These are phyloP conservation scores for Maudiozyma serrabonitensis DNA, from an alignment of 805 yeast species.

Conservation along the genomic window DNA sequence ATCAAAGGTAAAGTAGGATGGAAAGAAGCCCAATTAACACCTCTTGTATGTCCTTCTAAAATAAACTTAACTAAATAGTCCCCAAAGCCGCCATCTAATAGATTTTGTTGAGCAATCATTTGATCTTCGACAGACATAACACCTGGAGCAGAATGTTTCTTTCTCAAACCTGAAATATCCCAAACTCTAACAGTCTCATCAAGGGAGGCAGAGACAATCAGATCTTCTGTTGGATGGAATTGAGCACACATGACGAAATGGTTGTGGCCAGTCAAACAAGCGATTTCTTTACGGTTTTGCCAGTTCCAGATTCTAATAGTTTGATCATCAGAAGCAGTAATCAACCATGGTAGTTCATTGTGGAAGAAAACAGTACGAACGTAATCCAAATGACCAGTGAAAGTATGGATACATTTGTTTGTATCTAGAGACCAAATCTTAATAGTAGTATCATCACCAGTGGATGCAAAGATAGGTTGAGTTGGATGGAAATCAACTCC, in stretches of 20 bases:
- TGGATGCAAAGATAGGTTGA: slow-evolving; percentile 92
- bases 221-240: slow-evolving; percentile 91
- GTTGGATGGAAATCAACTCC: slow-evolving; percentile 95
- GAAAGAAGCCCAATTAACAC: slow-evolving; percentile 97
- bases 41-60: slow-evolving; percentile 95
- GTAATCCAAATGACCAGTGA: slow-evolving; percentile 90
- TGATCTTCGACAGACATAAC: slow-evolving; percentile 35
- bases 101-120: slow-evolving; percentile 44
- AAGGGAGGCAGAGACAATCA: slow-evolving; percentile 88
- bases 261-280: slow-evolving; percentile 94
- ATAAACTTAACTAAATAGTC: slow-evolving; percentile 94
- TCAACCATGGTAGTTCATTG: slow-evolving; percentile 93
- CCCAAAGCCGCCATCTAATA: slow-evolving; percentile 90
- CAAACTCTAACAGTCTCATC: slow-evolving; percentile 99
- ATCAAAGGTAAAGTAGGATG: slow-evolving; percentile 94
- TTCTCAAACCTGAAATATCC: slow-evolving; percentile 93
- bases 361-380: slow-evolving; percentile 92
- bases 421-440: slow-evolving; percentile 94
- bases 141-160: slow-evolving; percentile 85
- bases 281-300: slow-evolving; percentile 97
- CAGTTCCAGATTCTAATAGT: slow-evolving; percentile 99
- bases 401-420: slow-evolving; percentile 82
- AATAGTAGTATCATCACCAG: slow-evolving; percentile 93
- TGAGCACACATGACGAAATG: slow-evolving; percentile 98
- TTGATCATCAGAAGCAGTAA: slow-evolving; percentile 94